A percentile compares a stretch with the other conserved stretches of the same genome.
Evolutionary conservation across 225 moss, liverwort and hornwort species (phyloP).

Genomic region (Sphagnum contortum): DNA sequence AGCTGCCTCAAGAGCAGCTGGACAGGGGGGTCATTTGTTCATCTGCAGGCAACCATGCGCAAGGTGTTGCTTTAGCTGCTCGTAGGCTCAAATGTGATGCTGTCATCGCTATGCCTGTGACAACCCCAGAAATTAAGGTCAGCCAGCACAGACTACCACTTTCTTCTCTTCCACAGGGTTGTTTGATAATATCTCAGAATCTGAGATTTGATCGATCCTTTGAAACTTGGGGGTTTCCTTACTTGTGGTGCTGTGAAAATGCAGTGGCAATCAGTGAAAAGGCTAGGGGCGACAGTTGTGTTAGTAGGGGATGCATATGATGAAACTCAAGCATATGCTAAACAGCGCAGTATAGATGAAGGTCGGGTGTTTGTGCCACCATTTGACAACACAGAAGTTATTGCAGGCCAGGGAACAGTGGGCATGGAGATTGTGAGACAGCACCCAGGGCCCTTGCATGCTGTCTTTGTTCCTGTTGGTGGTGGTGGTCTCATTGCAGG

Average conservation of each 20-base stretch:
- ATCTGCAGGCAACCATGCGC: conserved; percentile 95
- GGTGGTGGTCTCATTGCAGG: conserved; percentile 94
- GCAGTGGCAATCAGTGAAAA: conserved; percentile 85
- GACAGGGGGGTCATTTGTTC: conserved; percentile 76
- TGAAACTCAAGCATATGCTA: conserved; percentile 88
- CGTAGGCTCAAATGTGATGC: conserved; percentile 63
- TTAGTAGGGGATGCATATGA: conserved; percentile 84
- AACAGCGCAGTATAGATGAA: conserved; percentile 61
- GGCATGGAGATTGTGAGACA: conserved; percentile 89
- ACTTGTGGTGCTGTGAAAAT: background rate
- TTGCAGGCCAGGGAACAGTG: conserved; percentile 91
- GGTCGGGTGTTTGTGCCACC: conserved; percentile 86
- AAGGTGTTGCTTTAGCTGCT: conserved; percentile 88
- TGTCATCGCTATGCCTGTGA: conserved; percentile 85
- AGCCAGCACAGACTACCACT: background rate
- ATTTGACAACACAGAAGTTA: conserved; percentile 81
- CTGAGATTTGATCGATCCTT: too few relatives aligned
- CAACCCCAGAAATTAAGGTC: conserved; percentile 89
- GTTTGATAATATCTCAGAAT: too few relatives aligned
- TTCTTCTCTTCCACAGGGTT: too few relatives aligned
- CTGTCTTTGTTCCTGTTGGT: conserved; percentile 90
- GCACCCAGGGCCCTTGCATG: conserved; percentile 67
- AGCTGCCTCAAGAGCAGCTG: conserved; percentile 49
- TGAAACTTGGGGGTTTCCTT: too few relatives aligned
- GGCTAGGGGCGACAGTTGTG: conserved; percentile 75